Percentiles rank a stretch among this genome's conserved stretches.
Evolutionary conservation across 306 rosid species (phyloP).

Genomic region (Urtica urens): DNA sequence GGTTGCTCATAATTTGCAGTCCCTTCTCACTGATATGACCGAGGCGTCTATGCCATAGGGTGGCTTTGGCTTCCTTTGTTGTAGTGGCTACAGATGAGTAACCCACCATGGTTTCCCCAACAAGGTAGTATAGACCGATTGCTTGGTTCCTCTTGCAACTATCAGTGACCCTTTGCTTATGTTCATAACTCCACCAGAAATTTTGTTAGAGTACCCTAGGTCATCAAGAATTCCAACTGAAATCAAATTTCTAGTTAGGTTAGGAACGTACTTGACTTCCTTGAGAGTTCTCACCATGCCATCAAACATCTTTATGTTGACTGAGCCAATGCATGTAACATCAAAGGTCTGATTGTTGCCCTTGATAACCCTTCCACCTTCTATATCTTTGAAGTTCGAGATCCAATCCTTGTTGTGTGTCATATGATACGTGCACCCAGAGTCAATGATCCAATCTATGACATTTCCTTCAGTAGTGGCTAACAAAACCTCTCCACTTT

Average conservation of each 20-base stretch:
- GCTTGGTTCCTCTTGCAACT: background rate
- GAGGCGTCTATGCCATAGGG: background rate
- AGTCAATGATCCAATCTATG: background rate
- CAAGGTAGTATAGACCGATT: background rate
- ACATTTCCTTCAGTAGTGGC: background rate
- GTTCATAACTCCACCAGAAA: background rate
- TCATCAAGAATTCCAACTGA: background rate
- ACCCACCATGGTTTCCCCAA: background rate
- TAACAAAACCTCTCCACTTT: background rate
- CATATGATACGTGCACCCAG: too few relatives aligned
- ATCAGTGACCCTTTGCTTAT: background rate
- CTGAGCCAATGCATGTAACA: background rate
- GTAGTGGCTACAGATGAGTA: background rate
- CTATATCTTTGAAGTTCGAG: background rate
- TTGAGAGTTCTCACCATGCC: background rate
- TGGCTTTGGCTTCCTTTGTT: background rate
- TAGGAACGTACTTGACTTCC: background rate
- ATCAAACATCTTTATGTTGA: background rate
- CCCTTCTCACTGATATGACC: too few relatives aligned
- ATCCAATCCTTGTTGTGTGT: background rate
- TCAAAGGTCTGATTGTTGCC: background rate
- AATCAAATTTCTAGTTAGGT: background rate
- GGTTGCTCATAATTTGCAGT: too few relatives aligned
- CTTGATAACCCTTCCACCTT: background rate
- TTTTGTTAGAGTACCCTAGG: too few relatives aligned